phyloP scores from a whole-genome alignment of 2,329 filamentous ascomycete genomes.

The Chaetomiaceae sp. region DNA sequence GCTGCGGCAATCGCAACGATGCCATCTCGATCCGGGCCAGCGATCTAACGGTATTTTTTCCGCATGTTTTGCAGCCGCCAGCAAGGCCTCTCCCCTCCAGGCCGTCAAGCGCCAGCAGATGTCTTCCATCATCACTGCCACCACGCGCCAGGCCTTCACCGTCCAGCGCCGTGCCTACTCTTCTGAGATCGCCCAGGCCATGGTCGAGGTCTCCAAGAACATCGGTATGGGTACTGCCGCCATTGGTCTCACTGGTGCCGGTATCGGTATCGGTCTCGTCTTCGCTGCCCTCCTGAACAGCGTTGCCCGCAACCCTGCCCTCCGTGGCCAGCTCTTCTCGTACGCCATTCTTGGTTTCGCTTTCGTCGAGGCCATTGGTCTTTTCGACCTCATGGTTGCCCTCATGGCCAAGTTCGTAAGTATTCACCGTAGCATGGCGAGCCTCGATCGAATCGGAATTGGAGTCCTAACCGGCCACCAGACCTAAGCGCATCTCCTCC shows the following conservation, averaged over 20 bases:
- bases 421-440: constrained; percentile 28
- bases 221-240: constrained; percentile 83
- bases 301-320: constrained; percentile 90
- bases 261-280: constrained; percentile 94
- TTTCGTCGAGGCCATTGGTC: constrained; percentile 89
- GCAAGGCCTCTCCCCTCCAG: constrained; percentile 61
- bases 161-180: constrained; percentile 69
- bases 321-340: constrained; percentile 92
- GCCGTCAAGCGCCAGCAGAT: constrained; percentile 71
- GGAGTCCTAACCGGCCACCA: constrained; percentile 16
- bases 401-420: constrained; percentile 88
- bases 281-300: constrained; percentile 85
- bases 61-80: constrained; percentile 43
- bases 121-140: constrained; percentile 61
- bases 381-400: constrained; percentile 87
- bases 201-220: constrained; percentile 90
- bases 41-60: constrained; percentile 20
- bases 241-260: constrained; percentile 87
- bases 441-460: background rate
- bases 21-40: constrained; percentile 10
- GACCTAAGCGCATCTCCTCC: constrained; percentile 29
- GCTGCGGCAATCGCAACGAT: constrained; percentile 6
- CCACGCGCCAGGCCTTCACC: constrained; percentile 60
- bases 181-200: constrained; percentile 81
- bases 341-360: constrained; percentile 95